Evolutionary conservation across 352 stramenopile species (phyloP).

Genomic region (Phytophthora colocasiae): DNA sequence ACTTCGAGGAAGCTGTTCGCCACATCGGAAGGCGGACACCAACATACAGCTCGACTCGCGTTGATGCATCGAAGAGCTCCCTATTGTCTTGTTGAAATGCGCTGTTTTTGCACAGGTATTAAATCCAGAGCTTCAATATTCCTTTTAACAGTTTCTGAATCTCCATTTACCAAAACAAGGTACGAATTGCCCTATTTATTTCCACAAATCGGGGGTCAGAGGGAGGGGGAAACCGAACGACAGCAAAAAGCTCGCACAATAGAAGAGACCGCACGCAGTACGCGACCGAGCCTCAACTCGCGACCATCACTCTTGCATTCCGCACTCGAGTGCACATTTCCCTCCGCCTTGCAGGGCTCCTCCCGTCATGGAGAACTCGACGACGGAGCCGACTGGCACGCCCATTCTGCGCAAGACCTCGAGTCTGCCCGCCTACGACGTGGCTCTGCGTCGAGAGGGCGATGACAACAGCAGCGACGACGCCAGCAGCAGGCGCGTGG

Average conservation of each 20-base stretch:
- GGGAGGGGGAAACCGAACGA: slow-evolving; percentile 28
- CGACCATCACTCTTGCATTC: slow-evolving; percentile 42
- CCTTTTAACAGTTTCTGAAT: not conserved
- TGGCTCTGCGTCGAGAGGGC: slow-evolving; percentile 30
- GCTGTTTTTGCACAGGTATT: slow-evolving; percentile 7
- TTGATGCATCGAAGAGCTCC: slow-evolving; percentile 31
- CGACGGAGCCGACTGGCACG: slow-evolving; percentile 14
- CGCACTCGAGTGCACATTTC: slow-evolving; percentile 12
- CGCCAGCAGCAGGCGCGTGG: slow-evolving; percentile 30
- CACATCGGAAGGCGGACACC: not conserved
- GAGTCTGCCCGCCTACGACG: slow-evolving; percentile 34
- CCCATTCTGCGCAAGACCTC: slow-evolving; percentile 31
- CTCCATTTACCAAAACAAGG: not conserved
- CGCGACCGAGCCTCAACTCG: slow-evolving; percentile 7
- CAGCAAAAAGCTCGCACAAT: slow-evolving; percentile 12
- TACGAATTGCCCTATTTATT: not conserved
- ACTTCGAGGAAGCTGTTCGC: not conserved
- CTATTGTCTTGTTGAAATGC: slow-evolving; percentile 11
- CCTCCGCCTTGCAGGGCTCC: slow-evolving; percentile 1
- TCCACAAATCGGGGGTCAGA: not conserved
- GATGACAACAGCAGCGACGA: slow-evolving; percentile 17
- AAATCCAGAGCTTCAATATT: slow-evolving; percentile 20
- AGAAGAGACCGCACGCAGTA: slow-evolving; percentile 23
- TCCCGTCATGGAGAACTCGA: slow-evolving; percentile 30
- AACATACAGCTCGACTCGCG: not conserved